Conservation (phyloP, 2,329 filamentous ascomycete genomes). For the Hirsutella rhossiliensis region DNA sequence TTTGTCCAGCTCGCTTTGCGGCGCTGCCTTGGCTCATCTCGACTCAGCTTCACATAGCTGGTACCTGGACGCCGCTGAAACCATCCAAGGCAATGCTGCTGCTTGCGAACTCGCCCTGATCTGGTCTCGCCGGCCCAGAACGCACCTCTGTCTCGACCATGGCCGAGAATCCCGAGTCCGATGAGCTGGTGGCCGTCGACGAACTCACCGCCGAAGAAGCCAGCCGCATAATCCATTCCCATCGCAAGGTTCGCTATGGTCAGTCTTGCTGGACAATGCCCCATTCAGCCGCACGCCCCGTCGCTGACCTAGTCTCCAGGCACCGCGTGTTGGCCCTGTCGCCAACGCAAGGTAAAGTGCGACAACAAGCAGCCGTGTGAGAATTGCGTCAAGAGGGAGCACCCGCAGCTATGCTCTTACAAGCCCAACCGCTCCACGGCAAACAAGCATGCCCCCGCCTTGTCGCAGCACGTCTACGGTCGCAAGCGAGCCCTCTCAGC, state of each 20-base stretch:
- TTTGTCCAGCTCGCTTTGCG: no score
- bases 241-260: slow-evolving; percentile 59
- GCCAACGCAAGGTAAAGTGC: slow-evolving; percentile 57
- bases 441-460: slow-evolving; percentile 19
- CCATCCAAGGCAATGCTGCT: no score
- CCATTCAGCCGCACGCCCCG: background rate
- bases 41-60: no score
- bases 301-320: no score
- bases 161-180: slow-evolving; percentile 30
- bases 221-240: slow-evolving; percentile 56
- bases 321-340: slow-evolving; percentile 55
- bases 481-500: slow-evolving; percentile 23
- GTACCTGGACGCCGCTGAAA: no score
- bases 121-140: no score
- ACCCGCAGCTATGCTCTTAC: slow-evolving; percentile 53
- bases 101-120: no score
- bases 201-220: slow-evolving; percentile 53
- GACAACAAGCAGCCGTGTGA: slow-evolving; percentile 58
- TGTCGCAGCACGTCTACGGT: slow-evolving; percentile 11
- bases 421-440: slow-evolving; percentile 43
- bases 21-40: no score
- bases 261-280: slow-evolving; percentile 17
- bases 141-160: slow-evolving; percentile 15
- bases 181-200: slow-evolving; percentile 35
- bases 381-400: slow-evolving; percentile 55